Evolutionary conservation across 208 protist genomes (phyloP), one percentile per base, ranked within the genome.

Genomic region (Tritrichomonas musculus): DNA sequence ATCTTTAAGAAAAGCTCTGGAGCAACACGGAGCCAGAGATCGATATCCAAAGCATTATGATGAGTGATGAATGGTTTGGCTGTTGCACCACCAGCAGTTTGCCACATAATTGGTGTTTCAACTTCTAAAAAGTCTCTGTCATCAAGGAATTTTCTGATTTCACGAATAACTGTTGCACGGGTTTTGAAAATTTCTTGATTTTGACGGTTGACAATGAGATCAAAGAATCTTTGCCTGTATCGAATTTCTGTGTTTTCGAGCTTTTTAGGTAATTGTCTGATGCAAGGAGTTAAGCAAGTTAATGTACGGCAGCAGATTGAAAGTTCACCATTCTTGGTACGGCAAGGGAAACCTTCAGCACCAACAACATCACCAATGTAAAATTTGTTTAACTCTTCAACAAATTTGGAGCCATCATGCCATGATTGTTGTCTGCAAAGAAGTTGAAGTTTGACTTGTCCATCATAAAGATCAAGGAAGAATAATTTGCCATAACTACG

Each of bases 1-100:
- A 98, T 97, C 95, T 99, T 99, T 47, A 99, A 96, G 96, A 99
- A 99, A 41, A 99, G 96, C 96, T 99, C 99, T 65, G 99, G 99
- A 30, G 99, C 98, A 93, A 99, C 98, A 75, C 98, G 96, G 95
- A 99, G 97, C 95, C 97, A 99, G 94, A 99, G 96, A 53, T 98
- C 96, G 94, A 99, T 96, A 94, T 99, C 97, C 33, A 99, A 97
- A 72, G 99, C 98, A 95, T 99, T 99, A 96, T 99, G 98, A 95
- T 99, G 96, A 25, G 99, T 99, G 60, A 98, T 96, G 95, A 99
- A 99, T 25, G 99, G 99, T 55, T 97, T 97, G 14, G 99, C 99
- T 13, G 97, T 97, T 0, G 99, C 99, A 94, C 99, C 99, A 93
- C 99, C 99, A 30, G 98, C 96, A 92, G 99, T 98, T 95, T 97